Percentiles rank a stretch among this genome's conserved stretches.
These are phyloP conservation scores for Syzygium jambos DNA, from an alignment of 345 rosid species.

Conservation along the genomic window DNA sequence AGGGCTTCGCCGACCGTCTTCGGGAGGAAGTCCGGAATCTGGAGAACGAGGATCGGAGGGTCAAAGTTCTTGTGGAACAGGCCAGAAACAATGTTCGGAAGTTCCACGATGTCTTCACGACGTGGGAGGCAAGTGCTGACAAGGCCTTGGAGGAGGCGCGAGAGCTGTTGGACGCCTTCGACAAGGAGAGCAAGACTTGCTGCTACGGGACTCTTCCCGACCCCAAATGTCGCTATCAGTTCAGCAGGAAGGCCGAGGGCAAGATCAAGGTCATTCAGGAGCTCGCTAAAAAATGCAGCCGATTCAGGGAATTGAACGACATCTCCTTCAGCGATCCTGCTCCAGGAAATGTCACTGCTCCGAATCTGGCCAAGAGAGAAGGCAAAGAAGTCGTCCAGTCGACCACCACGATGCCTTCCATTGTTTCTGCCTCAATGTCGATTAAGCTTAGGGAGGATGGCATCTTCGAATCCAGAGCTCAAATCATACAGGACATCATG, in stretches of 20 bases:
- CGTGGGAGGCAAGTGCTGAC: neutral
- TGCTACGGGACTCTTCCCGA: neutral
- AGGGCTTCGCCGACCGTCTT: neutral
- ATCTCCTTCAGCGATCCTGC: neutral
- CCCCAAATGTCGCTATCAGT: neutral
- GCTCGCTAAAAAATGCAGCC: neutral
- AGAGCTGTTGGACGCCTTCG: neutral
- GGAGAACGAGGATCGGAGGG: neutral
- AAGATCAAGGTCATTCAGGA: neutral
- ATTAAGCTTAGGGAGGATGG: too few relatives aligned
- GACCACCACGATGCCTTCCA: too few relatives aligned
- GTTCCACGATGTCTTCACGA: neutral
- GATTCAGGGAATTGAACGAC: neutral
- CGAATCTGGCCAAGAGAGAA: too few relatives aligned
- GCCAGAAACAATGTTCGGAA: neutral
- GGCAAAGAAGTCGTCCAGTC: too few relatives aligned
- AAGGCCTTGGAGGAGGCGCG: neutral
- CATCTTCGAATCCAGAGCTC: too few relatives aligned
- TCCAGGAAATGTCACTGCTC: too few relatives aligned
- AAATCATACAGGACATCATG: too few relatives aligned
- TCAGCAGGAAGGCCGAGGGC: neutral
- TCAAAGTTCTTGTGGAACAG: neutral
- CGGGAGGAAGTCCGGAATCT: neutral
- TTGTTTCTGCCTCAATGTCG: too few relatives aligned
- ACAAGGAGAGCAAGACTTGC: neutral